Percentiles rank a stretch among this genome's conserved stretches.
Evolutionary conservation across 2,329 filamentous ascomycete species (phyloP).

Genomic region (Fusarium sp.): DNA sequence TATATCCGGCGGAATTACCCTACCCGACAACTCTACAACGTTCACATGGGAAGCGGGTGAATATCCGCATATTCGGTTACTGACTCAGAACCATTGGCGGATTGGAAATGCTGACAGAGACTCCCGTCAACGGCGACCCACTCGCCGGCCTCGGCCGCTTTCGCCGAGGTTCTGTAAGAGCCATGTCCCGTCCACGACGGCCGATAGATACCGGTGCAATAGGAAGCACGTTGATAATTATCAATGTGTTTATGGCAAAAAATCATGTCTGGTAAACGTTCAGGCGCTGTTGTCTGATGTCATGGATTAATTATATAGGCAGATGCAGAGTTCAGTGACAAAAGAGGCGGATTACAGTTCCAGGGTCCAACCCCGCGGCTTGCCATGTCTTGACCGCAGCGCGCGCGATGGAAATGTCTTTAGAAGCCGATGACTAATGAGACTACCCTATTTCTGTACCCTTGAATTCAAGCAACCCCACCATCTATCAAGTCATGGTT

Average conservation of each 20-base stretch:
- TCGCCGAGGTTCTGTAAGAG: slow-evolving; percentile 41
- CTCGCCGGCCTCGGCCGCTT: slow-evolving; percentile 38
- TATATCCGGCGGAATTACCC: neutral
- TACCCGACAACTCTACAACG: slow-evolving; percentile 9
- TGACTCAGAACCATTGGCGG: slow-evolving; percentile 32
- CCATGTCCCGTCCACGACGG: neutral
- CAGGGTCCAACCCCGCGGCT: slow-evolving; percentile 16
- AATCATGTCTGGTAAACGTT: no score
- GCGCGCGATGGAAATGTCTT: slow-evolving; percentile 35
- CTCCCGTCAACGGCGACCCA: slow-evolving; percentile 28
- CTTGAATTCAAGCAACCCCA: slow-evolving; percentile 39
- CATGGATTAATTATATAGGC: neutral
- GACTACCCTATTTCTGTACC: slow-evolving; percentile 22
- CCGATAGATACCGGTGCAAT: neutral
- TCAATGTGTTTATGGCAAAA: neutral
- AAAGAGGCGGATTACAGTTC: slow-evolving; percentile 9
- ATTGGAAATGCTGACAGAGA: slow-evolving; percentile 44
- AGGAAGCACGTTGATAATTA: neutral
- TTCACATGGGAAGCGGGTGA: slow-evolving; percentile 4
- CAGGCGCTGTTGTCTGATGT: no score
- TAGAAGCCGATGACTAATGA: slow-evolving; percentile 44
- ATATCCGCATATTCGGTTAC: slow-evolving; percentile 23
- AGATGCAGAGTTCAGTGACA: no score
- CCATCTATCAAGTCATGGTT: slow-evolving; percentile 45
- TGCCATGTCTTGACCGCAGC: slow-evolving; percentile 19